A percentile compares a stretch with the other conserved stretches of the same genome.
Conservation (phyloP, 495 filamentous ascomycete species). For the Tuber melanosporum region DNA sequence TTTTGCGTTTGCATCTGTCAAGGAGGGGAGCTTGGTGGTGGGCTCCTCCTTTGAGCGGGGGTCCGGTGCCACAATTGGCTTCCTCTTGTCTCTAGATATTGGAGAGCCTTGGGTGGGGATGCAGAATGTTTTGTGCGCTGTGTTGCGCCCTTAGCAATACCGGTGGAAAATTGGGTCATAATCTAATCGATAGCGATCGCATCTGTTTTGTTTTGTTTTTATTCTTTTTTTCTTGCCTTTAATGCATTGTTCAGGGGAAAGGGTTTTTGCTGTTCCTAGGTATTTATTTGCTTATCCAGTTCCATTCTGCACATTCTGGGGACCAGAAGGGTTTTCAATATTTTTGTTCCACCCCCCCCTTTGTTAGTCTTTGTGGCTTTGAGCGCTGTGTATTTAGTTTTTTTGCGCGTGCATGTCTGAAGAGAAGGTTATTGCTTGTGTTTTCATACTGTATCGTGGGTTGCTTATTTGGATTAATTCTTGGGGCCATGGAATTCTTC, state of each 20-base stretch:
- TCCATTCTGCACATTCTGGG: slow-evolving; percentile 20
- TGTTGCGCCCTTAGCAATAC: not conserved
- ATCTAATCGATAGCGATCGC: slow-evolving; percentile 25
- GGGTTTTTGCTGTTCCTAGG: slow-evolving; percentile 10
- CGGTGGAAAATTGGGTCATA: slow-evolving; percentile 18
- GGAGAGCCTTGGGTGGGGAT: slow-evolving; percentile 17
- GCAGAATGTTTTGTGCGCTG: slow-evolving; percentile 30
- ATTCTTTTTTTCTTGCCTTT: slow-evolving; percentile 11
- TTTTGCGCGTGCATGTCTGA: not conserved
- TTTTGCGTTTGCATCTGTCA: slow-evolving; percentile 29
- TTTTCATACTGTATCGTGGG: not conserved
- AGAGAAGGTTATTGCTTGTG: not conserved
- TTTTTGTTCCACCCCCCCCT: slow-evolving; percentile 1
- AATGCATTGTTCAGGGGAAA: slow-evolving; percentile 24
- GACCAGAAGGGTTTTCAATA: slow-evolving; percentile 15
- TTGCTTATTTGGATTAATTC: not conserved
- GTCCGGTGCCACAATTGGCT: slow-evolving; percentile 23
- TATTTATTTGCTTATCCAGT: slow-evolving; percentile 1
- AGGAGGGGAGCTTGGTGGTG: slow-evolving; percentile 17
- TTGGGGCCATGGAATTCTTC: not conserved
- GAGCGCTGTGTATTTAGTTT: not conserved
- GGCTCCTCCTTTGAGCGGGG: slow-evolving; percentile 21
- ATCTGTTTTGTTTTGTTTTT: slow-evolving; percentile 6
- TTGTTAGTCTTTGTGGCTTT: not conserved
- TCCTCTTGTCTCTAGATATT: slow-evolving; percentile 23